Evolutionary conservation across 1,284 basidiomycete genomes (phyloP).

Genomic region (Taiwanofungus camphoratus): DNA sequence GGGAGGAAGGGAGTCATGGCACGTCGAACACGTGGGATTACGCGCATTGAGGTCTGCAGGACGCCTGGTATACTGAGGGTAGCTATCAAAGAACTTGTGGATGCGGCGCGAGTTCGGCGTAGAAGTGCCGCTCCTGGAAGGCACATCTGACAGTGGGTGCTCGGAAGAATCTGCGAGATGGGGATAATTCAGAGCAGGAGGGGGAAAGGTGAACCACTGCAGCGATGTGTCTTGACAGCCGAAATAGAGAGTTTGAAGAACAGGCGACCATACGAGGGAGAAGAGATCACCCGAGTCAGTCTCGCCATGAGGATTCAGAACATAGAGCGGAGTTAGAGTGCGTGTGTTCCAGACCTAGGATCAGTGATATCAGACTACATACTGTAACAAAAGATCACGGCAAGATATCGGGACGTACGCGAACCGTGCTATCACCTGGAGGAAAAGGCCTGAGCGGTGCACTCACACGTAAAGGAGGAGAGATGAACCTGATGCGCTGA

Average conservation of each 20-base stretch:
- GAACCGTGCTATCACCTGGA: constrained; percentile 77
- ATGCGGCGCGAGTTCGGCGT: constrained; percentile 38
- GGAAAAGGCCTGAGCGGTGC: neutral
- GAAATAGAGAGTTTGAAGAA: constrained; percentile 72
- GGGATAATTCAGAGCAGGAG: constrained; percentile 1
- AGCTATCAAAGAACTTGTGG: constrained; percentile 82
- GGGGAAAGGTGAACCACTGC: constrained; percentile 73
- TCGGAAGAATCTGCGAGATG: constrained; percentile 9
- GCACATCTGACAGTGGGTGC: constrained; percentile 15
- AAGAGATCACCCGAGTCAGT: constrained; percentile 87
- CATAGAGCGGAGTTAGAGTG: constrained; percentile 66
- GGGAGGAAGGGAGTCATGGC: constrained; percentile 9
- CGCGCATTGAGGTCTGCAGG: constrained; percentile 59
- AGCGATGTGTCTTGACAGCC: constrained; percentile 90
- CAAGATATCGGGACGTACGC: constrained; percentile 42
- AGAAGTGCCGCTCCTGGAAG: constrained; percentile 36
- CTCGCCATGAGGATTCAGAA: constrained; percentile 81
- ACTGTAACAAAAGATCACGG: neutral
- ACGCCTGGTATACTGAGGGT: constrained; percentile 61
- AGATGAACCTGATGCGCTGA: constrained; percentile 71
- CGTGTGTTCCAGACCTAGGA: constrained; percentile 82
- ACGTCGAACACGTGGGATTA: constrained; percentile 34
- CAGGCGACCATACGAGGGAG: constrained; percentile 76
- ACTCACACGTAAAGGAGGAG: neutral
- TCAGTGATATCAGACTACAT: constrained; percentile 10